Conservation (phyloP, 805 yeast species). For the Spathaspora sp. region DNA sequence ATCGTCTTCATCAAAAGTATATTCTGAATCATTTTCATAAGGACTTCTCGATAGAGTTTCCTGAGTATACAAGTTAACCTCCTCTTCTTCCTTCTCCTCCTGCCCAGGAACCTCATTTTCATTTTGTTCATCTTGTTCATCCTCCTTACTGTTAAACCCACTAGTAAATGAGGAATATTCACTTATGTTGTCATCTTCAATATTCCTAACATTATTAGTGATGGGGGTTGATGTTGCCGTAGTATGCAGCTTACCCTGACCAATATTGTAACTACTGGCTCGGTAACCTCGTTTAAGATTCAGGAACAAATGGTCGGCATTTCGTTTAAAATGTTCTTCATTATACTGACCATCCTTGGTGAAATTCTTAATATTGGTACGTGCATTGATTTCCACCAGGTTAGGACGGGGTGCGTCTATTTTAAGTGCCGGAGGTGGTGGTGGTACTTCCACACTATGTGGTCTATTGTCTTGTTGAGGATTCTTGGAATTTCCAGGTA, state of each 20-base stretch:
- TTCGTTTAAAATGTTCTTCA: slow-evolving; percentile 32
- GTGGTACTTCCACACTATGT: not conserved
- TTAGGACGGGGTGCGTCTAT: not conserved
- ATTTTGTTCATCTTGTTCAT: not conserved
- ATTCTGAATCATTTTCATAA: slow-evolving; percentile 11
- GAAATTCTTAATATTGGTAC: slow-evolving; percentile 21
- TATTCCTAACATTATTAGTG: slow-evolving; percentile 14
- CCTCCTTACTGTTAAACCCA: slow-evolving; percentile 19
- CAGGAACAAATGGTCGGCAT: slow-evolving; percentile 37
- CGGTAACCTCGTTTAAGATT: slow-evolving; percentile 34
- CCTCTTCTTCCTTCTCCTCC: slow-evolving; percentile 9
- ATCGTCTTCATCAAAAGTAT: slow-evolving; percentile 28
- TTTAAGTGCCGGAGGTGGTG: not conserved
- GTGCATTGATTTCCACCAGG: not conserved
- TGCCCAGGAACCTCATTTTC: slow-evolving; percentile 1
- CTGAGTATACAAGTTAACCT: not conserved
- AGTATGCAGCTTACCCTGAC: slow-evolving; percentile 8
- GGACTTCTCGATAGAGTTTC: not conserved
- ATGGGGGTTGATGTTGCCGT: slow-evolving; percentile 42
- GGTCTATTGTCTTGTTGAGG: not conserved
- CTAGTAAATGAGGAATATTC: slow-evolving; percentile 33
- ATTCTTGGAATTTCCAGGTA: not conserved
- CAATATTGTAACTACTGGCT: not conserved
- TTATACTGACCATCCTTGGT: slow-evolving; percentile 29
- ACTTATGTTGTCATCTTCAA: slow-evolving; percentile 7